Base-by-base conservation (phyloP, 139 green algal species). In the Tetradesmus lagerheimii region DNA sequence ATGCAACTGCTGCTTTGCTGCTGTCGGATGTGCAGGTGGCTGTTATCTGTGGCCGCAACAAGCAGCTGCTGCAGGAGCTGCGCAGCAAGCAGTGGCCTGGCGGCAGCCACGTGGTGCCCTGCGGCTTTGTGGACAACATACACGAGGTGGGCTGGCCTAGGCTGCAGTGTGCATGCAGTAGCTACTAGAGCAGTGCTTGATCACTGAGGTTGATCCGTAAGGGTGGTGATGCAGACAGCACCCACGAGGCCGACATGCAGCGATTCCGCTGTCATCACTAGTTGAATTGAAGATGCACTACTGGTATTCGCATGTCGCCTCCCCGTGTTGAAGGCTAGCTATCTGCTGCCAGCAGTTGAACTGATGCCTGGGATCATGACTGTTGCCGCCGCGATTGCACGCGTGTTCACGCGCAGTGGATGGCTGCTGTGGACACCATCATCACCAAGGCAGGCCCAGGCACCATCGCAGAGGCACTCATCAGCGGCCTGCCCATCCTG, bases 381-480 rank as follows among this genome's bases (percentile, higher is more conserved):
- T n/a, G n/a, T n/a, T n/a, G n/a, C n/a, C n/a, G n/a, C n/a, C n/a
- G n/a, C n/a, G n/a, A n/a, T n/a, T n/a, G n/a, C n/a, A n/a, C n/a
- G n/a, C 9, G 43, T 77, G 34, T n/a, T 87, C 35, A 29, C 14
- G 75, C 35, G 83, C 83, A 88, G 93, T 98, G 95, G 93, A 99
- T 99, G 97, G 92, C 57, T 6, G 97, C 97, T 0, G 95, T 86
- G 37, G 97, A 99, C 91, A 90, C 91, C 74, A 97, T 99, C 91
- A 96, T 98, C 92, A 98, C 96, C 41, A 98, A 98, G 94, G 96
- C 96, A 20, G 95, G 98, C 0, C 98, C 98, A 0, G 98, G 98
- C 80, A 99, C 98, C 76, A 99, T 99, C 85, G 98, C 97, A 18
- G 98, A 99, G 93, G 95, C 97, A 50, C 95, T 99, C 85, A 99